Percentiles rank a stretch among this genome's conserved stretches.
These are phyloP conservation scores for Penicillium coprophilum DNA, from an alignment of 495 filamentous ascomycete species.

Conservation along the genomic window DNA sequence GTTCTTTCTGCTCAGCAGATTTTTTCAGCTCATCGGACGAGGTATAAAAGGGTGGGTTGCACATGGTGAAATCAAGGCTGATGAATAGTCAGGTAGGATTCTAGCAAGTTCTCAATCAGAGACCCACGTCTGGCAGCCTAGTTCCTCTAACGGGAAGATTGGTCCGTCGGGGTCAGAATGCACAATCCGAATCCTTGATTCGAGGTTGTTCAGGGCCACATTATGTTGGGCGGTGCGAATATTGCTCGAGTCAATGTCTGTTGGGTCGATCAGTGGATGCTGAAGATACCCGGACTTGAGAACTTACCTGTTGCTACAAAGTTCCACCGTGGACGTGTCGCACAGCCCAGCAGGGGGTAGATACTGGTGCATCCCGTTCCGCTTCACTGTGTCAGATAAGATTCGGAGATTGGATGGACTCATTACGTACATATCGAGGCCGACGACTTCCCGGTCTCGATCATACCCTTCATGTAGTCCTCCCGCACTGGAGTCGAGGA, in stretches of 20 bases:
- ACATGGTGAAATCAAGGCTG: conserved; percentile 86
- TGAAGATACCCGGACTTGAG: background rate
- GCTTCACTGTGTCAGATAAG: conserved; percentile 30
- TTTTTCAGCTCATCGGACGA: conserved; percentile 66
- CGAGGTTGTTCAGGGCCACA: conserved; percentile 60
- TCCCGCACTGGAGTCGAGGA: conserved; percentile 71
- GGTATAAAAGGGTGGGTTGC: conserved; percentile 91
- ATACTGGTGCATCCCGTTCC: conserved; percentile 90
- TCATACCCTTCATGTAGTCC: conserved; percentile 56
- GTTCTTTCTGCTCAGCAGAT: conserved; percentile 63
- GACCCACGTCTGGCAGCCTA: conserved; percentile 52
- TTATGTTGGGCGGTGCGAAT: conserved; percentile 65
- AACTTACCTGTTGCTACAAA: conserved; percentile 67
- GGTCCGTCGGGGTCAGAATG: conserved; percentile 48
- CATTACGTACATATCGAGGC: conserved; percentile 69
- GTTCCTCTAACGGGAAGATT: conserved; percentile 56
- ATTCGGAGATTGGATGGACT: background rate
- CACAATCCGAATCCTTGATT: conserved; percentile 63
- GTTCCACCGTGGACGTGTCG: conserved; percentile 63
- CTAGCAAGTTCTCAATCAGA: background rate
- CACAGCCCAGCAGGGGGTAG: conserved; percentile 82
- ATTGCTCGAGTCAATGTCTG: conserved; percentile 76
- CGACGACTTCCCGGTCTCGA: conserved; percentile 55
- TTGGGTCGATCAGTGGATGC: conserved; percentile 11
- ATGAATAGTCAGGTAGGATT: conserved; percentile 1